Evolutionary conservation across 2,329 filamentous ascomycete genomes (phyloP), one percentile per base, ranked within the genome.

Genomic region (Dactylellina cionopaga): DNA sequence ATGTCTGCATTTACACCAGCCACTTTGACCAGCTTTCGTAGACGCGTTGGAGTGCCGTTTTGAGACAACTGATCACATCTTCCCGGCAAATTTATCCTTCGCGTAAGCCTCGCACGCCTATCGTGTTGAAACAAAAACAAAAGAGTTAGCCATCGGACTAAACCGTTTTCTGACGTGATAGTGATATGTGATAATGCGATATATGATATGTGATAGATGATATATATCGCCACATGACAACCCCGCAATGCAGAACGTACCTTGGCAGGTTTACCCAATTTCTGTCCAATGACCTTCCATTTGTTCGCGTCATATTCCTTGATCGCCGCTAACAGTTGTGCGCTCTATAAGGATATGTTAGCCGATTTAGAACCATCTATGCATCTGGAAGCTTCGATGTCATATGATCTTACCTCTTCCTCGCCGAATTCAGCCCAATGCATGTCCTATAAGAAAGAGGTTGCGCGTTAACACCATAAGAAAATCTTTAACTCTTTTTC

Each of bases 251-350:
- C 54, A 68, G 73, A 64, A 79, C 82, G 74, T 80, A 92, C 90
- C 88, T 99, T 99, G 77, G 95, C 95, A 51, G 95, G 95, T 83
- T 99, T 99, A 78, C 93, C 92, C 77, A 99, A 92, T 82, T 98
- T 98, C 80, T 92, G 89, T 33, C 95, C 95, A 79, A 98, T 98
- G 24, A 90, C 88, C 83, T 98, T 98, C 95, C 95, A 99, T 80
- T 98, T 98, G 81, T 96, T 97, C 79, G 92, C 90, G 80, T 99
- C 95, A 82, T 98, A 98, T 80, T 99, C 95, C 82, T 96, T 97
- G 83, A 99, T 99, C 27, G 95, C 95, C 75, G 91, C 92, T 76
- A 96, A 87, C 69, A 99, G 83, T 35, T 91, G 90, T 77, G 89
- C 86, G 79, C 88, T 92, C 87, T 92, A 84, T 64, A 62, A 22